phyloP scores from a whole-genome alignment of 148 eudicot genomes.

The Chenopodium album region DNA sequence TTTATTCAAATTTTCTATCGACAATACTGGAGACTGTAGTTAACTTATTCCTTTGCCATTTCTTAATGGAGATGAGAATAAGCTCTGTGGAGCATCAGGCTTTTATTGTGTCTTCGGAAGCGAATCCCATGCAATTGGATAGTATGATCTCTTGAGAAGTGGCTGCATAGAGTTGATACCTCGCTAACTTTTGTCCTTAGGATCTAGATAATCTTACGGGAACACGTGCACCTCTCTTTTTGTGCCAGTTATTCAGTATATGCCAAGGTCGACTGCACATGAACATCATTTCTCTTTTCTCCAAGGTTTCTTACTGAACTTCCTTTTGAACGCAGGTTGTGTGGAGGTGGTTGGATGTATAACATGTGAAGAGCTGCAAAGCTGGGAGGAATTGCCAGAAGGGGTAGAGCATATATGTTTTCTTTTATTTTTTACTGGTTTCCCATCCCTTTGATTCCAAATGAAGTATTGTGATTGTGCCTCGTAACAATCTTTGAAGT shows the following conservation, averaged over 20 bases:
- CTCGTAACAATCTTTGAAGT: not conserved
- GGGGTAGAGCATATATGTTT: constrained; percentile 46
- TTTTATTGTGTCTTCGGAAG: not conserved
- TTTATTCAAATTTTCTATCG: not conserved
- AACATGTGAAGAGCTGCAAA: constrained; percentile 66
- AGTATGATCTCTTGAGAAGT: not conserved
- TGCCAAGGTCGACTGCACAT: not conserved
- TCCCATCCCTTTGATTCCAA: not conserved
- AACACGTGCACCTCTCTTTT: not conserved
- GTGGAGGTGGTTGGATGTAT: constrained; percentile 88
- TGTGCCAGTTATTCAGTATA: not conserved
- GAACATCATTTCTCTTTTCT: not conserved
- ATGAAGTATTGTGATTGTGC: not conserved
- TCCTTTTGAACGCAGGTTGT: constrained; percentile 53
- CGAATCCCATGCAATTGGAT: not conserved
- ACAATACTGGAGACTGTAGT: not conserved
- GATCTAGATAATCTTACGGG: not conserved
- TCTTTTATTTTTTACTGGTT: not conserved
- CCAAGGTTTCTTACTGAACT: constrained; percentile 1
- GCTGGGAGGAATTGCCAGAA: constrained; percentile 81
- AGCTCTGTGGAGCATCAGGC: not conserved
- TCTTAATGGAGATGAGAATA: not conserved
- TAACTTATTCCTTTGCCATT: not conserved
- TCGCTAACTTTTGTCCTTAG: not conserved
- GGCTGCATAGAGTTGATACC: not conserved